These are phyloP conservation scores for Aspergillus amoenus DNA, from an alignment of 2,329 filamentous ascomycete species.

Conservation along the genomic window DNA sequence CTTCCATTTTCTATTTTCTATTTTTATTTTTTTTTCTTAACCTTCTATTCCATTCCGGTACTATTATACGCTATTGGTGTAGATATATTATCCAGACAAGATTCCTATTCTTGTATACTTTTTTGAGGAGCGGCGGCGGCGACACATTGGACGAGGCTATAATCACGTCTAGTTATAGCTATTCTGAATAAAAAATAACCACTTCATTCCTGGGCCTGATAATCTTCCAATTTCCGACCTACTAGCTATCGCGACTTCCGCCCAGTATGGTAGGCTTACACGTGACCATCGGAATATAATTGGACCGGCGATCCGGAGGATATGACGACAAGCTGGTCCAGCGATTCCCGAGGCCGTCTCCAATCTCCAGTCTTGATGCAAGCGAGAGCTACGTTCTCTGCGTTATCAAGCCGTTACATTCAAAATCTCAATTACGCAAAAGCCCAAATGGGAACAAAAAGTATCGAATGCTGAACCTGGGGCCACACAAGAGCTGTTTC, in stretches of 20 bases:
- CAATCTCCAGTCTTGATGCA: neutral
- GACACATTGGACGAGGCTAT: neutral
- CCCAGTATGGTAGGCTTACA: neutral
- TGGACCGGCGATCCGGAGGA: neutral
- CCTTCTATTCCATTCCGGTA: neutral
- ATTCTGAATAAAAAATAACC: neutral
- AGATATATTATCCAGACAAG: slow-evolving; percentile 1
- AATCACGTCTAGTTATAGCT: slow-evolving; percentile 1
- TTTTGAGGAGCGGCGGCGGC: slow-evolving; percentile 2
- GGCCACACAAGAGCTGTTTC: slow-evolving; percentile 2
- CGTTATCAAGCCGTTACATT: neutral
- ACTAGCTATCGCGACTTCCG: no score
- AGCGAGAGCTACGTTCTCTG: neutral
- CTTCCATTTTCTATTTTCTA: neutral
- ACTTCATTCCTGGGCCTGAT: no score
- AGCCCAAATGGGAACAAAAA: neutral
- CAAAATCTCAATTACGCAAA: neutral
- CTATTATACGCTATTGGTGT: neutral
- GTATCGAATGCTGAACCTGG: slow-evolving; percentile 9
- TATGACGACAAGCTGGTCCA: slow-evolving; percentile 8
- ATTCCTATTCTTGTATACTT: slow-evolving; percentile 16
- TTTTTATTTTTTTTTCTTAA: slow-evolving; percentile 9
- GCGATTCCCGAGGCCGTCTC: neutral
- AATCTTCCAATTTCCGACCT: no score
- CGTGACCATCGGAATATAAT: slow-evolving; percentile 11